These are phyloP conservation scores for Naumovozyma baii DNA, from an alignment of 805 yeast genomes.

Conservation along the genomic window DNA sequence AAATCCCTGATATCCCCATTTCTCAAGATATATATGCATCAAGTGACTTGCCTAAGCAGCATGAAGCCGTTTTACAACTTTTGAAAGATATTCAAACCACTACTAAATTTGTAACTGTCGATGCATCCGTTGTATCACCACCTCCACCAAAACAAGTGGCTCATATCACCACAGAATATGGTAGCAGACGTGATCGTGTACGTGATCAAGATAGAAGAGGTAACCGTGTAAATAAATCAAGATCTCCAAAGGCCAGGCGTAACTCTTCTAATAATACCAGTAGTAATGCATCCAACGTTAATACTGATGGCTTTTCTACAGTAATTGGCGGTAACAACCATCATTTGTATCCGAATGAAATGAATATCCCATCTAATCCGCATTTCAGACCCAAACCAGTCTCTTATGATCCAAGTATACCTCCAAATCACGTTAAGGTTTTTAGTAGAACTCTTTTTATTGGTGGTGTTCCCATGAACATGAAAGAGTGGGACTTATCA, in stretches of 20 bases:
- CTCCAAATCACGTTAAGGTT: constrained; percentile 73
- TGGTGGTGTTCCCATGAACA: constrained; percentile 82
- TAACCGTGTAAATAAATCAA: constrained; percentile 42
- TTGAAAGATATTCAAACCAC: neutral
- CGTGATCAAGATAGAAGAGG: constrained; percentile 13
- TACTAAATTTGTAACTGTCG: constrained; percentile 2
- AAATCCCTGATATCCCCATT: constrained; percentile 14
- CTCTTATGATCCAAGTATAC: constrained; percentile 58
- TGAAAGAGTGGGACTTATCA: constrained; percentile 67
- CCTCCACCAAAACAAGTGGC: constrained; percentile 6
- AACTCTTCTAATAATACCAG: neutral
- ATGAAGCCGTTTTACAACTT: constrained; percentile 30
- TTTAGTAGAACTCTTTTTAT: constrained; percentile 83
- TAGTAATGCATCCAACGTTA: constrained; percentile 7
- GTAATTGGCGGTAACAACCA: constrained; percentile 24
- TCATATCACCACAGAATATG: constrained; percentile 24
- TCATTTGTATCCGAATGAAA: constrained; percentile 39
- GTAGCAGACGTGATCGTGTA: constrained; percentile 29
- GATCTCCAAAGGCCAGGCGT: constrained; percentile 35
- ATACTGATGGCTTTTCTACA: constrained; percentile 3
- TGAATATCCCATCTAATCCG: constrained; percentile 59
- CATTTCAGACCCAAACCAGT: constrained; percentile 72
- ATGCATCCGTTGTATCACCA: constrained; percentile 5
- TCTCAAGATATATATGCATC: constrained; percentile 16
- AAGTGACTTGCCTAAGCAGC: constrained; percentile 29